Conservation (phyloP, 108 stramenopile species). For the Nitzschia sp. region DNA sequence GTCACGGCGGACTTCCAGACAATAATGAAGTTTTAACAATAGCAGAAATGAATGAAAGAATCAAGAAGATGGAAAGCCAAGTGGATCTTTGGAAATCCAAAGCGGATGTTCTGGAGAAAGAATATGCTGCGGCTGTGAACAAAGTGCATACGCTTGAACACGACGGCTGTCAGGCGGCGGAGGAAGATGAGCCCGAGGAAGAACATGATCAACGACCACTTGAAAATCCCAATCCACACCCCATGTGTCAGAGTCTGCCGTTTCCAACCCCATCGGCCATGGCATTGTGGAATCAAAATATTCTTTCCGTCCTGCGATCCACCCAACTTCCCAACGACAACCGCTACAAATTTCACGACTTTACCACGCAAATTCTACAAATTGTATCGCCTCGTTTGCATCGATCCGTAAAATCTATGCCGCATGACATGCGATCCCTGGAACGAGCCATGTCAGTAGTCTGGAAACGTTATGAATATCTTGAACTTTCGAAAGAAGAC, state of each 20-base stretch:
- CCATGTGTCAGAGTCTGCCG: conserved; percentile 28
- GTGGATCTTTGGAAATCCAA: neutral
- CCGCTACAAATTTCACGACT: conserved; percentile 31
- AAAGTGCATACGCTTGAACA: neutral
- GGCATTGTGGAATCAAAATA: conserved; percentile 38
- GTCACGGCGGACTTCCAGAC: neutral
- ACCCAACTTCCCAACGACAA: conserved; percentile 28
- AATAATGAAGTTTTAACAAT: no score
- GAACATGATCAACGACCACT: neutral
- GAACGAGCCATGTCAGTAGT: conserved; percentile 19
- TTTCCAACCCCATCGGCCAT: conserved; percentile 29
- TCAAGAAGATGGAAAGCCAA: neutral
- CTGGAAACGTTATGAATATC: conserved; percentile 25
- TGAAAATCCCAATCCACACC: conserved; percentile 15
- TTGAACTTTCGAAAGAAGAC: conserved; percentile 3
- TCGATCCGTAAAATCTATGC: conserved; percentile 30
- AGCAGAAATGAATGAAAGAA: neutral
- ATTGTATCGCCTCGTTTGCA: conserved; percentile 37
- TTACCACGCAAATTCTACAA: conserved; percentile 34
- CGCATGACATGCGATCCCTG: conserved; percentile 30
- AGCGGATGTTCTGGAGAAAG: neutral
- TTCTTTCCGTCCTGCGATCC: conserved; percentile 24
- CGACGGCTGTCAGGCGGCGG: neutral
- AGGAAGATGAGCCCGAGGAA: neutral
- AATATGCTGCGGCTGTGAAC: neutral